Conservation (phyloP, 139 green algal genomes). For the Closterium sp. region DNA sequence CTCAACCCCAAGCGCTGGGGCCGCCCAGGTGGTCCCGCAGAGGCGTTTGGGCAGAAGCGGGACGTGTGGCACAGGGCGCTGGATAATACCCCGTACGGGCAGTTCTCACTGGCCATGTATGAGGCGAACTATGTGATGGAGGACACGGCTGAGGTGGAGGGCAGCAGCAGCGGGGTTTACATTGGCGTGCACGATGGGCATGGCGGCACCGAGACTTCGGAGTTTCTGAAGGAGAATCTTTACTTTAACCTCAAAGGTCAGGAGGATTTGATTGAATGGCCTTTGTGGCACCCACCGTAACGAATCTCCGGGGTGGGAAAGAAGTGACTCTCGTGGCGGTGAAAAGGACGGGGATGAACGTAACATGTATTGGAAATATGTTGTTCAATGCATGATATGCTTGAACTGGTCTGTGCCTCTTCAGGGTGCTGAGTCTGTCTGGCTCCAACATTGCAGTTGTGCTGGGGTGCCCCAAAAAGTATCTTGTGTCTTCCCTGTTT, state of each 20-base stretch:
- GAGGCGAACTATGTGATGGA: conserved; percentile 49
- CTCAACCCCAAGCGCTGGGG: neutral
- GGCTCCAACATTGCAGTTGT: too few species aligned
- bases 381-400: too few species aligned
- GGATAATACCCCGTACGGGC: conserved; percentile 13
- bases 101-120: conserved; percentile 42
- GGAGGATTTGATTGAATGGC: neutral
- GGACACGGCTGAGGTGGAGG: conserved; percentile 31
- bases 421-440: too few species aligned
- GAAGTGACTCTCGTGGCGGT: too few species aligned
- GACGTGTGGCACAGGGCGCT: conserved; percentile 29
- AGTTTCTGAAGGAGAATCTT: conserved; percentile 27
- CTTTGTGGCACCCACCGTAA: too few species aligned
- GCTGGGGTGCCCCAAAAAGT: too few species aligned
- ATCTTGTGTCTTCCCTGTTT: too few species aligned
- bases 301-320: conserved; percentile 23
- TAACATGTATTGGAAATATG: too few species aligned
- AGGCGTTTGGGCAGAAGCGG: neutral
- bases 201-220: conserved; percentile 10
- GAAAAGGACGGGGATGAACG: too few species aligned
- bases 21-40: neutral
- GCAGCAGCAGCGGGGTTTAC: conserved; percentile 20
- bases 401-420: too few species aligned
- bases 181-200: conserved; percentile 45
- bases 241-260: conserved; percentile 34